Conservation (phyloP, 1,284 basidiomycete species). For the Polyporus tsugae region DNA sequence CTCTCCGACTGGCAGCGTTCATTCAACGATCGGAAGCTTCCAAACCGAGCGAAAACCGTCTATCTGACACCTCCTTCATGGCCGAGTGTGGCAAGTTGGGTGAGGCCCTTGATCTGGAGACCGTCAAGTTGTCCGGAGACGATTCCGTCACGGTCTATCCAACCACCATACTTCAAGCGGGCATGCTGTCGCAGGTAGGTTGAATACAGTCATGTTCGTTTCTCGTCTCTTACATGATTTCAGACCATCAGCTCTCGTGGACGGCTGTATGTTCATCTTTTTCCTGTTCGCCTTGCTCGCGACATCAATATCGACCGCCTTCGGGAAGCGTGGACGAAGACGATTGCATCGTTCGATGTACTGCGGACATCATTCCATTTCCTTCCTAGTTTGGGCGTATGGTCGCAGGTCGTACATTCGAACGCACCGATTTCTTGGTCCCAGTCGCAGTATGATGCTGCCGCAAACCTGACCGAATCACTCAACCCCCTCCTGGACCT, state of each 20-base stretch:
- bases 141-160: slow-evolving; percentile 50
- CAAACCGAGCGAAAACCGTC: slow-evolving; percentile 23
- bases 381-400: slow-evolving; percentile 45
- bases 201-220: neutral
- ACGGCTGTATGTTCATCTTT: slow-evolving; percentile 54
- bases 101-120: slow-evolving; percentile 30
- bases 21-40: slow-evolving; percentile 18
- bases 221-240: neutral
- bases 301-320: slow-evolving; percentile 43
- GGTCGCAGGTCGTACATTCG: slow-evolving; percentile 56
- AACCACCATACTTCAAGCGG: slow-evolving; percentile 54
- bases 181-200: slow-evolving; percentile 59
- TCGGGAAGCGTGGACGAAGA: slow-evolving; percentile 47
- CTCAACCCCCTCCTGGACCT: slow-evolving; percentile 23
- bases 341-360: slow-evolving; percentile 46
- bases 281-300: slow-evolving; percentile 48
- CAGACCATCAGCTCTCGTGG: slow-evolving; percentile 57
- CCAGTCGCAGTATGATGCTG: slow-evolving; percentile 28
- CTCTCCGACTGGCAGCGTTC: slow-evolving; percentile 32
- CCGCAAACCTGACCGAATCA: slow-evolving; percentile 25
- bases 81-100: slow-evolving; percentile 31
- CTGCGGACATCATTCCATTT: slow-evolving; percentile 60
- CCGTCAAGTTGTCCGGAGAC: slow-evolving; percentile 39
- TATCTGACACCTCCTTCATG: slow-evolving; percentile 27
- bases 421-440: slow-evolving; percentile 46